Percentiles rank a stretch among this genome's conserved stretches.
These are phyloP conservation scores for Stipa capillata DNA, from an alignment of 176 grass and related monocot genomes.

Conservation along the genomic window DNA sequence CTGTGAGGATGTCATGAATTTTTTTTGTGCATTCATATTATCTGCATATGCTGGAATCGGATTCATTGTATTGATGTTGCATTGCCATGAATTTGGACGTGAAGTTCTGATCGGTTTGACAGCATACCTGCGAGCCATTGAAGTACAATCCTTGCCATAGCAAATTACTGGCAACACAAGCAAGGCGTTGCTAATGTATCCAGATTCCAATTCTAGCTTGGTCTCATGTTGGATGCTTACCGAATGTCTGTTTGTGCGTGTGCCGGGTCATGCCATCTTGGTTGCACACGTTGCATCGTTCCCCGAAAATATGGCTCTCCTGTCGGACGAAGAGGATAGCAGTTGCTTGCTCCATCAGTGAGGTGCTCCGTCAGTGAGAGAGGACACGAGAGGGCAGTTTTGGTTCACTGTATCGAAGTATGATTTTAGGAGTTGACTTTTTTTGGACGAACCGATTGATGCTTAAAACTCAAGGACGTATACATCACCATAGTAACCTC, in stretches of 20 bases:
- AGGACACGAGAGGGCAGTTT: too few relatives aligned
- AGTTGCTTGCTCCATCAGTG: not conserved
- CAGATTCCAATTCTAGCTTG: not conserved
- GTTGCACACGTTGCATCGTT: not conserved
- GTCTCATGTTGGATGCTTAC: not conserved
- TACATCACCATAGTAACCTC: too few relatives aligned
- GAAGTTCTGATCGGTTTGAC: not conserved
- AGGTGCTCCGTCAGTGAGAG: too few relatives aligned
- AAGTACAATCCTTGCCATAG: not conserved
- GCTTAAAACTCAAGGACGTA: too few relatives aligned
- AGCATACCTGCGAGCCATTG: not conserved
- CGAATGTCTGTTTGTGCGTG: not conserved
- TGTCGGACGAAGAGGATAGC: not conserved
- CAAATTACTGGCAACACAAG: too few relatives aligned
- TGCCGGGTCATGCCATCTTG: not conserved
- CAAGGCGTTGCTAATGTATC: not conserved
- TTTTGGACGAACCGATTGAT: too few relatives aligned
- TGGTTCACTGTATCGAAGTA: too few relatives aligned
- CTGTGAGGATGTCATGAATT: not conserved
- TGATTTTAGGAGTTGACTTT: too few relatives aligned
- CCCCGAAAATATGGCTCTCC: not conserved
- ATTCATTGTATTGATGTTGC: not conserved
- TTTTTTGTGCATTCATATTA: not conserved
- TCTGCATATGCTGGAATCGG: not conserved
- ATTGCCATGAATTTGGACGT: not conserved